phyloP scores from a whole-genome alignment of 2,329 filamentous ascomycete genomes.

The Alternaria gaisen region DNA sequence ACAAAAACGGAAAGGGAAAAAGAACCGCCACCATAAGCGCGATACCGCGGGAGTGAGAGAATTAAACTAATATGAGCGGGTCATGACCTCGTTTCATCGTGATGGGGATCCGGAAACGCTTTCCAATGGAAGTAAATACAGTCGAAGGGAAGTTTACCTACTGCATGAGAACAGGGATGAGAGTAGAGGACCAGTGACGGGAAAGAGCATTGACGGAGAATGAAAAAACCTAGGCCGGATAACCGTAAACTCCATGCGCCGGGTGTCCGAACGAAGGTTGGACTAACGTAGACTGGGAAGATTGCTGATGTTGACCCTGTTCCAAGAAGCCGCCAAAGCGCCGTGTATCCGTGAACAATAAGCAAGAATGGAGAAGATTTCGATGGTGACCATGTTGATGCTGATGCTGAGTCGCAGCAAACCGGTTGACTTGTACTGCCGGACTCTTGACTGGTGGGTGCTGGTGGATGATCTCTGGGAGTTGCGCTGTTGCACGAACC shows the following conservation, averaged over 20 bases:
- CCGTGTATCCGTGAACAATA: slow-evolving; percentile 48
- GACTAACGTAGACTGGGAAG: slow-evolving; percentile 22
- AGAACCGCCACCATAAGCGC: slow-evolving; percentile 14
- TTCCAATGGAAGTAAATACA: slow-evolving; percentile 48
- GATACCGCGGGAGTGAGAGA: slow-evolving; percentile 21
- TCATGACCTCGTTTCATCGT: slow-evolving; percentile 52
- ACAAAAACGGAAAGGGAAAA: slow-evolving; percentile 24
- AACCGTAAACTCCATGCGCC: slow-evolving; percentile 38
- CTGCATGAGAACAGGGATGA: slow-evolving; percentile 4
- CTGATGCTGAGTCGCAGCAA: slow-evolving; percentile 22
- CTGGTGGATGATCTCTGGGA: slow-evolving; percentile 24
- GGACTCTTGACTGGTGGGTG: slow-evolving; percentile 20
- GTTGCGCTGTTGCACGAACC: slow-evolving; percentile 31
- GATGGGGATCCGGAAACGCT: slow-evolving; percentile 36
- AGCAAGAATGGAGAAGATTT: slow-evolving; percentile 50
- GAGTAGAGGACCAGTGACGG: slow-evolving; percentile 6
- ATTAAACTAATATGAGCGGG: slow-evolving; percentile 36
- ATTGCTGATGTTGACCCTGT: slow-evolving; percentile 32
- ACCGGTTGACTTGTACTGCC: slow-evolving; percentile 15
- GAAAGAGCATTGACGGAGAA: slow-evolving; percentile 2
- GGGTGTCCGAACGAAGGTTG: slow-evolving; percentile 33
- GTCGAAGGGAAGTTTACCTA: slow-evolving; percentile 26
- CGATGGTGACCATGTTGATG: slow-evolving; percentile 36
- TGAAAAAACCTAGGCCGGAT: slow-evolving; percentile 27
- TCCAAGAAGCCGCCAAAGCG: slow-evolving; percentile 43